A percentile compares a stretch with the other conserved stretches of the same genome.
Conservation (phyloP, 805 yeast genomes). For the Yarrowia keelungensis region DNA sequence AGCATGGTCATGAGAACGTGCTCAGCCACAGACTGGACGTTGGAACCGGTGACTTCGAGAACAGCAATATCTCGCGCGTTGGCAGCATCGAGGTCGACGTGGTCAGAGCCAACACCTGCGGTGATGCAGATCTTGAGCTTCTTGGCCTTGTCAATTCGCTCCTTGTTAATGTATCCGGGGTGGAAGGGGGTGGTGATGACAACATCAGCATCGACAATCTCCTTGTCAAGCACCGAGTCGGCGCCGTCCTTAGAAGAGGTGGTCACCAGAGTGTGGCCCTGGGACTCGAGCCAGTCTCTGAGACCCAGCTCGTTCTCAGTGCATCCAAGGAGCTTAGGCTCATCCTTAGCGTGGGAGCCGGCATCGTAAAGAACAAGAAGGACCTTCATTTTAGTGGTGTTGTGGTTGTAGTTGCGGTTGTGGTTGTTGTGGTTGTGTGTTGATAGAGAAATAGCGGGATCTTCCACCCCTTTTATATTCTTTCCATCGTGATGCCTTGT, state of each 20-base stretch:
- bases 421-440: neutral
- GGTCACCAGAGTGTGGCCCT: constrained; percentile 4
- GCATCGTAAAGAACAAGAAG: constrained; percentile 4
- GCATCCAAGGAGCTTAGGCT: constrained; percentile 7
- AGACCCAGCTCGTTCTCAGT: constrained; percentile 3
- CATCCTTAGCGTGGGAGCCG: neutral
- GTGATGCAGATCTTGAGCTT: constrained; percentile 69
- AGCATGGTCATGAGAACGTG: constrained; percentile 79
- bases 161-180: constrained; percentile 73
- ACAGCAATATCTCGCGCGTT: constrained; percentile 67
- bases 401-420: neutral
- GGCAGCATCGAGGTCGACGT: constrained; percentile 69
- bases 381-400: neutral
- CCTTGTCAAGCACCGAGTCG: constrained; percentile 4
- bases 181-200: constrained; percentile 63
- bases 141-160: constrained; percentile 69
- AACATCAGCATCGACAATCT: neutral
- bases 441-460: neutral
- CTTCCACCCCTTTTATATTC: neutral
- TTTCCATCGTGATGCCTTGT: neutral
- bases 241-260: constrained; percentile 2
- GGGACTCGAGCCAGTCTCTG: constrained; percentile 2
- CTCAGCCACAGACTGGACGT: constrained; percentile 81
- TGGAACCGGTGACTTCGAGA: constrained; percentile 81
- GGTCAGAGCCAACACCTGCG: constrained; percentile 85